Conservation (phyloP, 2,329 filamentous ascomycete species). For the Botrytis pseudocinerea region DNA sequence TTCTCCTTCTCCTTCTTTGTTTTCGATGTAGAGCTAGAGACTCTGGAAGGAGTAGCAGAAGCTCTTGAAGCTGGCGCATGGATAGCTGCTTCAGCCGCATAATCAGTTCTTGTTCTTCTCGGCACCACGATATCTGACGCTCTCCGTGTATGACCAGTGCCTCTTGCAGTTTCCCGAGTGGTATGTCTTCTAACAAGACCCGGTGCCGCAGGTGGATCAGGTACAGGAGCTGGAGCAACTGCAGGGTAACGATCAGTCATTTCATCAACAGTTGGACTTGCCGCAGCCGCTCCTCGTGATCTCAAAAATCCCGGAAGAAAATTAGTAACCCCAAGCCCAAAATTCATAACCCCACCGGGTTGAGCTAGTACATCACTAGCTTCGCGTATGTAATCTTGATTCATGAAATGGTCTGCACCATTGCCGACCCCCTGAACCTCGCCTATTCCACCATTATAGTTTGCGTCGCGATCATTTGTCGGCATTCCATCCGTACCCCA, state of each 20-base stretch:
- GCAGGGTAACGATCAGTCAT: constrained; percentile 33
- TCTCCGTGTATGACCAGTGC: constrained; percentile 19
- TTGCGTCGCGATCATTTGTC: constrained; percentile 28
- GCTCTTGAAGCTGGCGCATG: constrained; percentile 32
- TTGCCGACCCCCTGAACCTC: constrained; percentile 50
- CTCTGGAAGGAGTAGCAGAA: constrained; percentile 13
- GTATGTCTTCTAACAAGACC: constrained; percentile 37
- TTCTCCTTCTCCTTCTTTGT: constrained; percentile 2
- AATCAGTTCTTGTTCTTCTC: constrained; percentile 34
- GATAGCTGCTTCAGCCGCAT: constrained; percentile 34
- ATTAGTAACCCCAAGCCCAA: constrained; percentile 41
- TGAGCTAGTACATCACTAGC: constrained; percentile 41
- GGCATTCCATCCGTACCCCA: constrained; percentile 41
- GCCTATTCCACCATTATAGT: constrained; percentile 49
- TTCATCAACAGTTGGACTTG: constrained; percentile 22
- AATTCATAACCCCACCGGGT: constrained; percentile 36
- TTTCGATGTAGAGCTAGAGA: background rate
- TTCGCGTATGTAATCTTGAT: constrained; percentile 55
- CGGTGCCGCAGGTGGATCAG: constrained; percentile 23
- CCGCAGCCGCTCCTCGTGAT: constrained; percentile 28
- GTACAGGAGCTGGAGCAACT: constrained; percentile 13
- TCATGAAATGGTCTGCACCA: constrained; percentile 58
- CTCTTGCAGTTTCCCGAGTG: constrained; percentile 32
- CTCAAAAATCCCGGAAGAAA: constrained; percentile 37
- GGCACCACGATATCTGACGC: constrained; percentile 35